Evolutionary conservation across 2,329 filamentous ascomycete species (phyloP).

Genomic region (Fusarium compactum): DNA sequence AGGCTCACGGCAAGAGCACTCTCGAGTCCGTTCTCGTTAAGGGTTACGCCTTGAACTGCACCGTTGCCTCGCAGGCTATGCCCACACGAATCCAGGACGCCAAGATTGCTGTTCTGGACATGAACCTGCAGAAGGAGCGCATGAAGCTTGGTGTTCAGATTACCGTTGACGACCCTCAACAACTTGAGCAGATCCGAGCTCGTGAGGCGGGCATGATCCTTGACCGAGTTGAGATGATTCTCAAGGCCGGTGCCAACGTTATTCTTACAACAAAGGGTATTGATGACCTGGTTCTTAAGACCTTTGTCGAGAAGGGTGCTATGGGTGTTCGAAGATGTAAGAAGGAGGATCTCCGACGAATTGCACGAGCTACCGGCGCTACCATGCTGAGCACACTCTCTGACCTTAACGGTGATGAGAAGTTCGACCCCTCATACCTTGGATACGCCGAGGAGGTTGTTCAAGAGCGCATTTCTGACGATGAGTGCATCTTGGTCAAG

Average conservation of each 20-base stretch:
- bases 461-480: slow-evolving; percentile 98
- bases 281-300: slow-evolving; percentile 93
- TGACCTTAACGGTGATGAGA: slow-evolving; percentile 97
- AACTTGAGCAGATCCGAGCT: slow-evolving; percentile 96
- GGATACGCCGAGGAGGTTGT: slow-evolving; percentile 94
- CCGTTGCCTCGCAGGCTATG: slow-evolving; percentile 98
- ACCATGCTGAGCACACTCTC: slow-evolving; percentile 93
- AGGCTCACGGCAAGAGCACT: slow-evolving; percentile 94
- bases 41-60: slow-evolving; percentile 98
- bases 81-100: slow-evolving; percentile 90
- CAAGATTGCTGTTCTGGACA: slow-evolving; percentile 96
- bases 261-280: slow-evolving; percentile 98
- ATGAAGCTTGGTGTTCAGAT: slow-evolving; percentile 99
- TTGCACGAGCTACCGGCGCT: slow-evolving; percentile 95
- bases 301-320: slow-evolving; percentile 92
- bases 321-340: slow-evolving; percentile 98
- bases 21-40: slow-evolving; percentile 91
- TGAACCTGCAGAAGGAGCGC: slow-evolving; percentile 98
- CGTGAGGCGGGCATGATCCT: slow-evolving; percentile 93
- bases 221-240: slow-evolving; percentile 95
- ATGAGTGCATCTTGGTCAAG: slow-evolving; percentile 97
- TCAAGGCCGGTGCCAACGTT: slow-evolving; percentile 97
- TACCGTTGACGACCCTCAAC: slow-evolving; percentile 95
- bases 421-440: slow-evolving; percentile 90
- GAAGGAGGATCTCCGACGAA: slow-evolving; percentile 96